Conservation (phyloP, 2,329 filamentous ascomycete genomes). For the Xylariaceae sp. region DNA sequence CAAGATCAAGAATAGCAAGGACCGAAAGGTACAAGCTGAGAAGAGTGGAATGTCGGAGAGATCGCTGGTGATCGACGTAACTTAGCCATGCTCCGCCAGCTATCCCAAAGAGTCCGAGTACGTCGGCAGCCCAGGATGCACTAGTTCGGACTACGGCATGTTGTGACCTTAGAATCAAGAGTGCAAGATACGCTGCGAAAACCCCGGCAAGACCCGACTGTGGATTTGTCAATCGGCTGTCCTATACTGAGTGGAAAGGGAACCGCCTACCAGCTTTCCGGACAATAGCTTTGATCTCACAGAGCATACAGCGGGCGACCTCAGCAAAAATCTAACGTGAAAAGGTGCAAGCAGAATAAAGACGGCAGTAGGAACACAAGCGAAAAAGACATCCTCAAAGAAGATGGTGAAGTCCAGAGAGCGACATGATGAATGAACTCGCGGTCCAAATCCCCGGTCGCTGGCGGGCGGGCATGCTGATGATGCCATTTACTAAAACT, state of each 20-base stretch:
- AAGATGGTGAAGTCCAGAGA: background rate
- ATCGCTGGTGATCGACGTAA: conserved; percentile 8
- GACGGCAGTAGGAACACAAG: conserved; percentile 2
- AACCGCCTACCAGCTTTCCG: too few relatives aligned
- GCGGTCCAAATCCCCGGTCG: background rate
- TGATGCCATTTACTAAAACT: too few relatives aligned
- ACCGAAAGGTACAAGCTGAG: conserved; percentile 8
- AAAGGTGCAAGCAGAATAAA: conserved; percentile 9
- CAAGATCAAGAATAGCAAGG: conserved; percentile 5
- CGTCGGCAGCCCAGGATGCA: conserved; percentile 6
- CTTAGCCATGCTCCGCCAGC: conserved; percentile 7
- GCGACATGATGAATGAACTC: background rate
- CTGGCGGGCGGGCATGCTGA: too few relatives aligned
- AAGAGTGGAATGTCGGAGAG: conserved; percentile 10
- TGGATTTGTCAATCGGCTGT: background rate
- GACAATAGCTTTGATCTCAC: conserved; percentile 4
- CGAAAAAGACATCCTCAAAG: conserved; percentile 1
- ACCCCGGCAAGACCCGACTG: conserved; percentile 1
- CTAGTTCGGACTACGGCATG: conserved; percentile 1
- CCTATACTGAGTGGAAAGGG: background rate
- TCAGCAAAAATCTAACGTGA: conserved; percentile 7
- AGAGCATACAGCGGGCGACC: conserved; percentile 2
- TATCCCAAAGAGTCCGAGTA: conserved; percentile 8
- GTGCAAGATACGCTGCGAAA: conserved; percentile 6
- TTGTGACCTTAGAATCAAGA: conserved; percentile 6